These are phyloP conservation scores for Funneliformis mosseae DNA, from an alignment of 192 early-diverging fungal genomes.

Conservation along the genomic window DNA sequence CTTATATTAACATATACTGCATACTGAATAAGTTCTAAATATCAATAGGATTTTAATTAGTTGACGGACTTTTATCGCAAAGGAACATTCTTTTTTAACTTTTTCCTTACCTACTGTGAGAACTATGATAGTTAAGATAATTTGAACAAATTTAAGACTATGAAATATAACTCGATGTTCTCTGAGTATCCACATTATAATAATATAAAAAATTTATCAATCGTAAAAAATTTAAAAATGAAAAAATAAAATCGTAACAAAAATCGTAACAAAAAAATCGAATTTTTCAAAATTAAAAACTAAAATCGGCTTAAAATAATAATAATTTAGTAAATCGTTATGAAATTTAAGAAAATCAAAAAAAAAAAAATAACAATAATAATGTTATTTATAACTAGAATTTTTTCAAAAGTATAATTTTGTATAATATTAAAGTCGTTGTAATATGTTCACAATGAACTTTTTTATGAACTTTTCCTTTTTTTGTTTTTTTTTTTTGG, in stretches of 20 bases:
- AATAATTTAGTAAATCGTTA: neutral
- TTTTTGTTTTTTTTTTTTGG: neutral
- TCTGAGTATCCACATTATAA: neutral
- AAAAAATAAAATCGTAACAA: neutral
- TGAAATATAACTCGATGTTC: neutral
- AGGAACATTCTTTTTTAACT: neutral
- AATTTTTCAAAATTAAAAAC: too few relatives aligned
- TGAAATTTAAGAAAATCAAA: neutral
- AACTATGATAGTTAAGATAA: neutral
- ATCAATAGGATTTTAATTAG: neutral
- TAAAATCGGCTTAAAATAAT: too few relatives aligned
- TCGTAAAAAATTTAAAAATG: neutral
- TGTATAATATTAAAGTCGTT: neutral
- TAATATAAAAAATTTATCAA: neutral
- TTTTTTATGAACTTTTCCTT: too few relatives aligned
- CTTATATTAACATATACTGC: neutral
- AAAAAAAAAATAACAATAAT: neutral
- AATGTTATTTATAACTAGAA: neutral
- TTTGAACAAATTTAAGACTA: neutral
- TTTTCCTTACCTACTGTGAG: neutral
- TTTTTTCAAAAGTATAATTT: neutral
- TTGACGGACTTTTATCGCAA: neutral
- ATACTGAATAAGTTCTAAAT: neutral
- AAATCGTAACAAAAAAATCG: neutral
- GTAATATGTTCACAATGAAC: neutral